These are phyloP conservation scores for Colletotrichum sidae DNA, from an alignment of 2,329 filamentous ascomycete species.

Conservation along the genomic window DNA sequence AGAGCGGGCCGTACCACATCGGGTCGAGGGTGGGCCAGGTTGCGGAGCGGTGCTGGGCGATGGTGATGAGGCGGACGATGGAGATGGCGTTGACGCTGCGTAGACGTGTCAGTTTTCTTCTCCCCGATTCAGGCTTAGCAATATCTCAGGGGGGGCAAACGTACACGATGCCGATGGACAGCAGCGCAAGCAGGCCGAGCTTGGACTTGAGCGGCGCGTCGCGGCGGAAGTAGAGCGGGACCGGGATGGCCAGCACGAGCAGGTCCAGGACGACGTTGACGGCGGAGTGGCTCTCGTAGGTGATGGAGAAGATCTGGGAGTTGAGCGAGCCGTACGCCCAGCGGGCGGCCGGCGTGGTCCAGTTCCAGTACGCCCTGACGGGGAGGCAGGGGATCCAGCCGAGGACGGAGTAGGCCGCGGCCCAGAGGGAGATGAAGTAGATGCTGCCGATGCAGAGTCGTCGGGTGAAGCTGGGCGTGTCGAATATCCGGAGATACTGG, in stretches of 20 bases:
- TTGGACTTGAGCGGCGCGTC: slow-evolving; percentile 40
- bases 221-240: slow-evolving; percentile 46
- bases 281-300: slow-evolving; percentile 47
- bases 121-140: not conserved
- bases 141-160: slow-evolving; percentile 16
- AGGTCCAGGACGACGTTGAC: slow-evolving; percentile 49
- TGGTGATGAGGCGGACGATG: slow-evolving; percentile 46
- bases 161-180: slow-evolving; percentile 47
- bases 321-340: slow-evolving; percentile 47
- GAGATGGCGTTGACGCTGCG: slow-evolving; percentile 42
- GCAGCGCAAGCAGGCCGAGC: slow-evolving; percentile 43
- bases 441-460: slow-evolving; percentile 34
- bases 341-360: slow-evolving; percentile 40
- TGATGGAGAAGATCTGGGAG: slow-evolving; percentile 43
- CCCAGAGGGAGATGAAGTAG: slow-evolving; percentile 40
- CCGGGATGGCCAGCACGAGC: slow-evolving; percentile 46
- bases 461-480: slow-evolving; percentile 41
- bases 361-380: slow-evolving; percentile 38
- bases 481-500: slow-evolving; percentile 52
- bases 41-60: slow-evolving; percentile 44
- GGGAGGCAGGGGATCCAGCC: slow-evolving; percentile 48
- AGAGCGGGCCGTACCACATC: slow-evolving; percentile 46
- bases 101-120: not conserved
- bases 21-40: slow-evolving; percentile 48
- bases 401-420: slow-evolving; percentile 40